Percentiles rank a stretch among this genome's conserved stretches.
Evolutionary conservation across 495 filamentous ascomycete genomes (phyloP).

Genomic region (Rhizodiscina lignyota): DNA sequence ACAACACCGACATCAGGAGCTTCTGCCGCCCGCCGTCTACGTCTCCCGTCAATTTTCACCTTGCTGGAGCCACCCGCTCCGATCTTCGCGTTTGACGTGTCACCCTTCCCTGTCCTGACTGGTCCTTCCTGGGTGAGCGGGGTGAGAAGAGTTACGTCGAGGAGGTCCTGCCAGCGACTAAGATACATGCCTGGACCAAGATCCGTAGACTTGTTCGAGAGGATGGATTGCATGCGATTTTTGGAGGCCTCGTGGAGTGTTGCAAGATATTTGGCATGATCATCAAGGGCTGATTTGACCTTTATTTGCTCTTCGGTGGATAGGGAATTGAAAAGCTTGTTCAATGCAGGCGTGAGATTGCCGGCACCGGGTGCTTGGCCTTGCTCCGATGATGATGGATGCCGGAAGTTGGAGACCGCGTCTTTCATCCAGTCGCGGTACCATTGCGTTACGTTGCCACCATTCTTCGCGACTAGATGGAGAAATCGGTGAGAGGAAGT

Average conservation of each 20-base stretch:
- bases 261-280: constrained; percentile 36
- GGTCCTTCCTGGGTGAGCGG: constrained; percentile 28
- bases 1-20: too few species aligned
- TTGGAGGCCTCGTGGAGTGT: constrained; percentile 29
- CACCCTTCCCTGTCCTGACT: constrained; percentile 35
- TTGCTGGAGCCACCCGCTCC: too few species aligned
- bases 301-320: constrained; percentile 16
- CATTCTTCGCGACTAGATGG: constrained; percentile 43
- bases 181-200: constrained; percentile 46
- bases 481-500: constrained; percentile 40
- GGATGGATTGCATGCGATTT: constrained; percentile 23
- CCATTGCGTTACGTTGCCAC: constrained; percentile 34
- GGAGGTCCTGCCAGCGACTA: constrained; percentile 41
- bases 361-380: constrained; percentile 19
- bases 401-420: constrained; percentile 24
- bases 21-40: too few species aligned
- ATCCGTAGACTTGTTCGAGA: constrained; percentile 9
- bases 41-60: too few species aligned
- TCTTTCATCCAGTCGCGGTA: constrained; percentile 30
- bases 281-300: constrained; percentile 28
- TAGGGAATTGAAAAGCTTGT: constrained; percentile 29
- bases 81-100: too few species aligned
- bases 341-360: constrained; percentile 27
- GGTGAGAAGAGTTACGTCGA: constrained; percentile 42
- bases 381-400: constrained; percentile 1